Base-by-base conservation (phyloP, 371 early-diverging fungal genomes). In the Lichtheimia hyalospora region DNA sequence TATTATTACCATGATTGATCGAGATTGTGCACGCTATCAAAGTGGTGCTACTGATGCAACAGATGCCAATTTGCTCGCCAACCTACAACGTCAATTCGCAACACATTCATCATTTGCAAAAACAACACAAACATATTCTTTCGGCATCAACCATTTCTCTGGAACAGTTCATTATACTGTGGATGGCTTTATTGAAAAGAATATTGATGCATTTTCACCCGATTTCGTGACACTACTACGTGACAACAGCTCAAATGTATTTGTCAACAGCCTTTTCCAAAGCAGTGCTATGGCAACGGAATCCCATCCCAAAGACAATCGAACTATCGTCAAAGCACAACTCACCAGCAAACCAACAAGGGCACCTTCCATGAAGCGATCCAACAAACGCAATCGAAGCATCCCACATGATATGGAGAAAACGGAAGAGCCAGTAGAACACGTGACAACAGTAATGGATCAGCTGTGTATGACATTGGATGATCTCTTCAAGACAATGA, bases 221-320 rank as follows among this genome's bases (percentile, higher is more conserved):
- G 95, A 95, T 70, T 92, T 93, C 76, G 89, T 93, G 53, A 85
- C 85, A n/a, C 64, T 94, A 50, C 82, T 95, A 74, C 83, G 90
- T 42, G 86, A 75, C 34, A 68, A 58, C 52, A 86, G 83, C 54
- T 83, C 81, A 54, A 94, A 93, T 60, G 71, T 86, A 7, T 97
- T 98, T 70, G 79, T 97, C 25, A 77, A 90, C 23, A 83, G 82
- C 42, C 64, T 98, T 49, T 94, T 98, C 70, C 85, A 88, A 25
- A 89, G 92, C 64, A 79, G 84, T 23, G 80, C 85, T 41, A 82
- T 98, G 60, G 87, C 91, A 0, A 91, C 91, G 12, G 89, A 92
- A 72, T 88, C 87, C 12, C 92, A 93, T 70, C 93, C 93, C 8
- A 84, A 86, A 20, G 89, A 92, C 69, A 84, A 87, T 13, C 73